phyloP scores from a whole-genome alignment of 2,329 filamentous ascomycete species.

The Hypoxylon sp. region DNA sequence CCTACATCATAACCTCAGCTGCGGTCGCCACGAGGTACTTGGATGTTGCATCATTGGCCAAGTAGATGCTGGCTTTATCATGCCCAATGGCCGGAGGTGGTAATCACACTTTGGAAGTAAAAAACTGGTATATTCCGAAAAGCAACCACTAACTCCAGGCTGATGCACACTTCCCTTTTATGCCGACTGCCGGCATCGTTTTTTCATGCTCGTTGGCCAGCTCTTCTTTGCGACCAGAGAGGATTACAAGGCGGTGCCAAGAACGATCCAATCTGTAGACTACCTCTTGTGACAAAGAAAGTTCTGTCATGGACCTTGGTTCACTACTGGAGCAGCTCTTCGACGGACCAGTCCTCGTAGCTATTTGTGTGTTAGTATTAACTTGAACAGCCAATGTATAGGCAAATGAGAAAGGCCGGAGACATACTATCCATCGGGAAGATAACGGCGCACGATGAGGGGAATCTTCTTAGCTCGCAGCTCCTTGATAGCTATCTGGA shows the following conservation, averaged over 20 bases:
- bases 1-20: constrained; percentile 2
- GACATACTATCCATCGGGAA: constrained; percentile 93
- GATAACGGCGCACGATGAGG: constrained; percentile 90
- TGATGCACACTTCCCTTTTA: constrained; percentile 44
- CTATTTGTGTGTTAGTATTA: constrained; percentile 53
- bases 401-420: constrained; percentile 22
- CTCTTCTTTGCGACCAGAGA: constrained; percentile 9
- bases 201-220: constrained; percentile 6
- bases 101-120: constrained; percentile 12
- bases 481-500: constrained; percentile 98
- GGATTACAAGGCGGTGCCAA: constrained; percentile 3
- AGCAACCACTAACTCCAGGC: constrained; percentile 41
- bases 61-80: constrained; percentile 5
- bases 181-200: constrained; percentile 23
- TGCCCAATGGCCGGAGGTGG: constrained; percentile 1
- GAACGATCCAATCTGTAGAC: neutral
- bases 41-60: neutral
- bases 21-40: neutral
- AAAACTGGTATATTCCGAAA: constrained; percentile 35
- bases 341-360: constrained; percentile 99
- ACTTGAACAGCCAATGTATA: neutral
- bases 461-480: constrained; percentile 98
- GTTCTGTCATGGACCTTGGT: neutral
- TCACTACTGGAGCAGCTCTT: constrained; percentile 78
- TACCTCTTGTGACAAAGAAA: constrained; percentile 1